Evolutionary conservation across 2,329 filamentous ascomycete species (phyloP).

Genomic region (Trichoderma polysporum): DNA sequence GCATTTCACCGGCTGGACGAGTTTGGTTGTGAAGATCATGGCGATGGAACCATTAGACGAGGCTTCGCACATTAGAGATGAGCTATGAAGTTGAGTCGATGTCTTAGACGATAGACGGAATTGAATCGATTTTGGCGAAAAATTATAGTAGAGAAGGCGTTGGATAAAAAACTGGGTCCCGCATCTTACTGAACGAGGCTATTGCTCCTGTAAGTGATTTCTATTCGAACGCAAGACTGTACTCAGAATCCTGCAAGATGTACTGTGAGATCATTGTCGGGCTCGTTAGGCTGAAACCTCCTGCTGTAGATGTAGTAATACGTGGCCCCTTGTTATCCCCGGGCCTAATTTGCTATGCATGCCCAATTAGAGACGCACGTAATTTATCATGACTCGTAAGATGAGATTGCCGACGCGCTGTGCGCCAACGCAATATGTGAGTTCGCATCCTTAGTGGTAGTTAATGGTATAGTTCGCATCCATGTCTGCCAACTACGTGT

Average conservation of each 20-base stretch:
- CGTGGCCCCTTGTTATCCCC: not conserved
- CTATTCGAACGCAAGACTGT: not conserved
- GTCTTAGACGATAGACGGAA: not conserved
- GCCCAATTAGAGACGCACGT: not conserved
- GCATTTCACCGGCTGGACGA: slow-evolving; percentile 99
- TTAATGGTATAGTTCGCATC: not conserved
- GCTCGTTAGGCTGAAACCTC: not conserved
- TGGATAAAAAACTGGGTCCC: not conserved
- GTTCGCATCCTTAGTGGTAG: not conserved
- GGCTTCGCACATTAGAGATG: slow-evolving; percentile 42
- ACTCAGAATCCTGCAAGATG: not conserved
- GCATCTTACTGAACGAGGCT: not conserved
- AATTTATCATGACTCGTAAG: not conserved
- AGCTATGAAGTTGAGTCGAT: slow-evolving; percentile 41
- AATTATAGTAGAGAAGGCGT: not conserved
- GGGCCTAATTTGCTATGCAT: not conserved
- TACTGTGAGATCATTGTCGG: not conserved
- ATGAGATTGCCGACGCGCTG: slow-evolving; percentile 1
- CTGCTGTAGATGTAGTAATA: not conserved
- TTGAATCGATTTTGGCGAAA: not conserved
- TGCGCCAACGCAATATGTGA: not conserved
- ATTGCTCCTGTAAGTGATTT: not conserved
- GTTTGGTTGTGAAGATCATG: slow-evolving; percentile 96
- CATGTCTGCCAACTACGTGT: not conserved
- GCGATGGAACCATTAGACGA: slow-evolving; percentile 72